Evolutionary conservation across 2,329 filamentous ascomycete genomes (phyloP).

Genomic region (Fusarium kyushuense): DNA sequence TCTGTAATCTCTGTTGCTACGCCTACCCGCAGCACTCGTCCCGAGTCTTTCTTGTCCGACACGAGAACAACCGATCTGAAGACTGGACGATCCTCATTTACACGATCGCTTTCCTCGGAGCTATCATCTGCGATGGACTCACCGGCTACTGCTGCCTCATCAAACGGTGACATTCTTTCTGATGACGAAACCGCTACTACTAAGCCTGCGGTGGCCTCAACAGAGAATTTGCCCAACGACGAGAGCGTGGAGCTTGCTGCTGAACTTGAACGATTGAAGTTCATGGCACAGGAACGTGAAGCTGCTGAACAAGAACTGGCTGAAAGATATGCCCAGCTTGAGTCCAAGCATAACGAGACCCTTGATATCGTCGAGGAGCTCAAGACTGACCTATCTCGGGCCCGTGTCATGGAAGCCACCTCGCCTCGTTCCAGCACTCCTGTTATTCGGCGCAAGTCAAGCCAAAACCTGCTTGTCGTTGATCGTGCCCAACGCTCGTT

Average conservation of each 20-base stretch:
- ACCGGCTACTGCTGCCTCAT: conserved; percentile 72
- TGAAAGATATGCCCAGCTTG: conserved; percentile 84
- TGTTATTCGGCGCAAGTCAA: conserved; percentile 93
- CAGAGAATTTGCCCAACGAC: conserved; percentile 56
- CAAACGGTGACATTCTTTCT: conserved; percentile 64
- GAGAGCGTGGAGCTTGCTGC: conserved; percentile 62
- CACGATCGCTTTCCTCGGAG: conserved; percentile 93
- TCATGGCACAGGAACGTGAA: conserved; percentile 81
- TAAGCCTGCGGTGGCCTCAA: conserved; percentile 55
- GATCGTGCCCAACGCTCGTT: conserved; percentile 94
- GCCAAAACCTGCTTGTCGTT: conserved; percentile 86
- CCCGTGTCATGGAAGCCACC: conserved; percentile 70
- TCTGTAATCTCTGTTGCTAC: conserved; percentile 67
- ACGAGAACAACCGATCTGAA: conserved; percentile 77
- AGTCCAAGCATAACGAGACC: conserved; percentile 83
- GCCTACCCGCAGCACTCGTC: conserved; percentile 66
- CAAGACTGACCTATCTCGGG: conserved; percentile 85
- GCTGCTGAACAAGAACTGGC: conserved; percentile 78
- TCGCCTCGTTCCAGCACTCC: conserved; percentile 75
- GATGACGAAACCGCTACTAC: conserved; percentile 59
- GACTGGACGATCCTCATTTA: conserved; percentile 74
- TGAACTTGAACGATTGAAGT: conserved; percentile 79
- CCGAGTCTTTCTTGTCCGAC: conserved; percentile 88
- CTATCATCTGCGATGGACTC: conserved; percentile 88
- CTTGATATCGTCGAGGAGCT: conserved; percentile 90